Evolutionary conservation across 2,329 filamentous ascomycete genomes (phyloP).

Genomic region (Pyrenophora graminea): DNA sequence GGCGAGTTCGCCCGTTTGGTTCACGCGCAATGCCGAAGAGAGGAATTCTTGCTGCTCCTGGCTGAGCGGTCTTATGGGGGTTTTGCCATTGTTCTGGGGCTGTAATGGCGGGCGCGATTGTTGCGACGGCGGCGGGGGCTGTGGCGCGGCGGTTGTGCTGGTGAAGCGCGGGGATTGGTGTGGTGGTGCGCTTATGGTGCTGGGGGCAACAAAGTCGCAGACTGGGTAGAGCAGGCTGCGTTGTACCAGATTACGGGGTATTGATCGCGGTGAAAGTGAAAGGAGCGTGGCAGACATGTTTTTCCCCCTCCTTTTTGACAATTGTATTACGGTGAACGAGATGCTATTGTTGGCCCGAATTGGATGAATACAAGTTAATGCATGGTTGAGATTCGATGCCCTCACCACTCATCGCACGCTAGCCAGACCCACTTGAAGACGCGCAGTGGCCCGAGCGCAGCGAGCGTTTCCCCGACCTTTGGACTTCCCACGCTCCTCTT

Average conservation of each 20-base stretch:
- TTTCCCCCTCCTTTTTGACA: background rate
- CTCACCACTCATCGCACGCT: conserved; percentile 20
- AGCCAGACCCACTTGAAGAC: conserved; percentile 22
- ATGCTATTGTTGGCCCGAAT: conserved; percentile 6
- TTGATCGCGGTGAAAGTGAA: conserved; percentile 19
- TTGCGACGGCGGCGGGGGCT: conserved; percentile 3
- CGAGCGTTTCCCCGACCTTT: conserved; percentile 29
- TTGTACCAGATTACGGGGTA: conserved; percentile 18
- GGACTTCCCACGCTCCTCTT: conserved; percentile 21
- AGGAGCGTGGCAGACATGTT: conserved; percentile 25
- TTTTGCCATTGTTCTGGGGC: conserved; percentile 13
- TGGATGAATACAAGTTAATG: conserved; percentile 3
- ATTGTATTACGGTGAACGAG: conserved; percentile 10
- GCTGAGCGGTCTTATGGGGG: conserved; percentile 34
- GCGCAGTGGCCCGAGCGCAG: conserved; percentile 26
- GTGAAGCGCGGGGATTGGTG: conserved; percentile 20
- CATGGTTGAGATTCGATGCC: conserved; percentile 19
- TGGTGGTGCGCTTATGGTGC: conserved; percentile 21
- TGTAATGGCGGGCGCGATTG: conserved; percentile 7
- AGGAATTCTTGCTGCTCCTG: conserved; percentile 43
- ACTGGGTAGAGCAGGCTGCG: conserved; percentile 12
- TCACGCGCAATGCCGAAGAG: conserved; percentile 72
- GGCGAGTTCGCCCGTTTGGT: conserved; percentile 96
- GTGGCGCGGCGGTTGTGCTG: conserved; percentile 11
- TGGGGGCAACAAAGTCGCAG: conserved; percentile 37